Evolutionary conservation across 1,139 yeast species (phyloP).

Genomic region (Fermentozyma sake): DNA sequence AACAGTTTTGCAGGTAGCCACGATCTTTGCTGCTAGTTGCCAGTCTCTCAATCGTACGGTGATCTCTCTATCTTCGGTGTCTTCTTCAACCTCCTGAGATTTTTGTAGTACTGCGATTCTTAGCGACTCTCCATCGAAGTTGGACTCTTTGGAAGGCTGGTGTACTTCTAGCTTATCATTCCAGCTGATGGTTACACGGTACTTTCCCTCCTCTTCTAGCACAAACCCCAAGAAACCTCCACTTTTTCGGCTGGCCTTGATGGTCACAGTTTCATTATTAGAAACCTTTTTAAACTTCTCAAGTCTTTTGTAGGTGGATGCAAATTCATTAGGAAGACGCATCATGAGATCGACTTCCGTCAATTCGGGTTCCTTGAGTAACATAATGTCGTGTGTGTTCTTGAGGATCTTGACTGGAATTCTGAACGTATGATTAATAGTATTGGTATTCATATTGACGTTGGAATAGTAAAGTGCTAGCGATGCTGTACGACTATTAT

Average conservation of each 20-base stretch:
- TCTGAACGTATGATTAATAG: constrained; percentile 54
- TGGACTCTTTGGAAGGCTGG: constrained; percentile 17
- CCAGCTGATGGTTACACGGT: constrained; percentile 55
- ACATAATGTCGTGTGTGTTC: constrained; percentile 36
- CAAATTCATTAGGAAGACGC: constrained; percentile 46
- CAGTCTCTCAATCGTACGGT: constrained; percentile 50
- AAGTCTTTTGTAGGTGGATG: constrained; percentile 45
- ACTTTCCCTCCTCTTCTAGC: constrained; percentile 50
- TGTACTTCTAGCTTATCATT: constrained; percentile 41
- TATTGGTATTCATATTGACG: constrained; percentile 24
- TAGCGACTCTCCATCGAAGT: constrained; percentile 19
- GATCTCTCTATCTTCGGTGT: constrained; percentile 31
- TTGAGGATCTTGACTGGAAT: constrained; percentile 54
- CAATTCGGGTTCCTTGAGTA: constrained; percentile 46
- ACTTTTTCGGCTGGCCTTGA: constrained; percentile 28
- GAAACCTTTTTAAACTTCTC: constrained; percentile 49
- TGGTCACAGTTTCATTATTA: constrained; percentile 27
- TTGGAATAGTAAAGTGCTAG: constrained; percentile 49
- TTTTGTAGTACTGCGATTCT: constrained; percentile 13
- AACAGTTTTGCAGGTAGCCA: constrained; percentile 50
- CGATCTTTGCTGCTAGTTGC: constrained; percentile 52
- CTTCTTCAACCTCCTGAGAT: constrained; percentile 15
- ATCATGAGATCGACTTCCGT: constrained; percentile 44
- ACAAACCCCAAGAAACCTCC: constrained; percentile 45
- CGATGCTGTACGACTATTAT: constrained; percentile 42